Percentiles rank a stretch among this genome's conserved stretches.
These are phyloP conservation scores for Cerrena zonata DNA, from an alignment of 1,284 basidiomycete species.

Conservation along the genomic window DNA sequence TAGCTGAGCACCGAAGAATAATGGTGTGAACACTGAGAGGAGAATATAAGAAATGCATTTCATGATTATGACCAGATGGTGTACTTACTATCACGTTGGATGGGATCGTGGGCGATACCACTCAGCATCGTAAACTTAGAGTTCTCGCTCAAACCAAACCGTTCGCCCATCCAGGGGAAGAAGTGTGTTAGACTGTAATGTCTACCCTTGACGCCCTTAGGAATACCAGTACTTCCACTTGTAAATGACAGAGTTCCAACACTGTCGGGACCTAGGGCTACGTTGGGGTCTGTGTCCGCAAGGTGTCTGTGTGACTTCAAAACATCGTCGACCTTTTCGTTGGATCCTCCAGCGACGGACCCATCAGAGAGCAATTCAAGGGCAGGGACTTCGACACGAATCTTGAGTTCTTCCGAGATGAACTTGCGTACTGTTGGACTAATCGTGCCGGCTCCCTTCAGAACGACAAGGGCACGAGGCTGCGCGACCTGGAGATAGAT, in stretches of 20 bases:
- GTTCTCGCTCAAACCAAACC: constrained; percentile 71
- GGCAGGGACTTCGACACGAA: constrained; percentile 91
- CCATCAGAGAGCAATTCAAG: constrained; percentile 69
- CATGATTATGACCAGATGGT: neutral
- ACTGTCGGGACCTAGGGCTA: constrained; percentile 89
- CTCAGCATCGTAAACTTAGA: constrained; percentile 98
- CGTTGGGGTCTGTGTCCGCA: constrained; percentile 70
- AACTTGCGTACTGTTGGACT: constrained; percentile 82
- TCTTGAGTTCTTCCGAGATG: constrained; percentile 73
- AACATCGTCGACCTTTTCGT: constrained; percentile 41
- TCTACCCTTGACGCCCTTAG: constrained; percentile 92
- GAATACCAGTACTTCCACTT: constrained; percentile 95
- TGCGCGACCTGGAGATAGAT: constrained; percentile 92
- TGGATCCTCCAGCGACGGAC: constrained; percentile 62
- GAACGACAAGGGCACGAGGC: constrained; percentile 87
- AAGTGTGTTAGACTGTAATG: constrained; percentile 98
- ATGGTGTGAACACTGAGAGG: constrained; percentile 86
- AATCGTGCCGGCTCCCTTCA: constrained; percentile 86
- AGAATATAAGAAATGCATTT: neutral
- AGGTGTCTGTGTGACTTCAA: constrained; percentile 47
- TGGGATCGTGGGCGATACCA: constrained; percentile 98
- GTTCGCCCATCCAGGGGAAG: constrained; percentile 98
- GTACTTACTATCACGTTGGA: constrained; percentile 91
- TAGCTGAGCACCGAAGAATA: constrained; percentile 94
- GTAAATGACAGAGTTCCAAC: constrained; percentile 95